Conservation (phyloP, 2,329 filamentous ascomycete genomes). For the Aureobasidium sp. region DNA sequence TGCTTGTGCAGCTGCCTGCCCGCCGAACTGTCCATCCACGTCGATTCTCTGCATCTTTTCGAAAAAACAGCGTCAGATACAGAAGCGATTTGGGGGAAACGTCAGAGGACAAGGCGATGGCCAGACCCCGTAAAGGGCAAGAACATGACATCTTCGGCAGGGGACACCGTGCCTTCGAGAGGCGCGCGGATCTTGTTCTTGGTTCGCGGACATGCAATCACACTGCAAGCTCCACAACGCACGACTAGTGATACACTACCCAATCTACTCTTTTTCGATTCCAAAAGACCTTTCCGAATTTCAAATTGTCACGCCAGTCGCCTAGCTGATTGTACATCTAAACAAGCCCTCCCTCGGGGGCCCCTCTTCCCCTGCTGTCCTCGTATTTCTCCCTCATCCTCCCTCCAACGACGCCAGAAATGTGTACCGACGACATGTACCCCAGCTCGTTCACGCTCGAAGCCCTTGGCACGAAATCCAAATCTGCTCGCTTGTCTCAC, state of each 20-base stretch:
- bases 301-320: not conserved
- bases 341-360: not conserved
- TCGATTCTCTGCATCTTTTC: not conserved
- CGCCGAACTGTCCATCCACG: not conserved
- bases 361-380: not conserved
- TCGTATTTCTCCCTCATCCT: not conserved
- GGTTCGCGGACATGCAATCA: slow-evolving; percentile 10
- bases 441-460: not conserved
- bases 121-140: not conserved
- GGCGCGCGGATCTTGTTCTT: slow-evolving; percentile 13
- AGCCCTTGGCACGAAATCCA: slow-evolving; percentile 5
- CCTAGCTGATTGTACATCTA: not conserved
- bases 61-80: not conserved
- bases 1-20: not conserved
- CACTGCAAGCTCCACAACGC: slow-evolving; percentile 11
- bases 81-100: not conserved
- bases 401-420: not conserved
- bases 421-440: slow-evolving; percentile 3
- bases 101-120: not conserved
- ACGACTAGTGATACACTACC: slow-evolving; percentile 10
- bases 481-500: slow-evolving; percentile 12
- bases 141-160: slow-evolving; percentile 9
- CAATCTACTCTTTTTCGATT: slow-evolving; percentile 1
- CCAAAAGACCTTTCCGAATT: not conserved
- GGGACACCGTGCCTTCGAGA: slow-evolving; percentile 8